Conservation (phyloP, 1,284 basidiomycete genomes). For the Ustilago trichophora region DNA sequence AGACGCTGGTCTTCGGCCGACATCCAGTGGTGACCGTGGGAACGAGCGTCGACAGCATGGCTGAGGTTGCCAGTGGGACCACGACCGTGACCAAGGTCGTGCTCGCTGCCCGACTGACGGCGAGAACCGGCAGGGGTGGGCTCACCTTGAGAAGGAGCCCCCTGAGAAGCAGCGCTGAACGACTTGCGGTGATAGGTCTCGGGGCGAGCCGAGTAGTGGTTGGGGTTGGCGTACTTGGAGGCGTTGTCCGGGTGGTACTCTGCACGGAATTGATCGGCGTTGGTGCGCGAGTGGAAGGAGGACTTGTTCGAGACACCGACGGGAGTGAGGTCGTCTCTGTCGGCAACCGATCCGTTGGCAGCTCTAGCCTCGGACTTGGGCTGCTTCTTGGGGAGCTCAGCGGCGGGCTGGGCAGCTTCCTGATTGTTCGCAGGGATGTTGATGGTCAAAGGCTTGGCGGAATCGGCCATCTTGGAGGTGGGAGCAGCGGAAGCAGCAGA, state of each 20-base stretch:
- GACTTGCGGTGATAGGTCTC: slow-evolving; percentile 58
- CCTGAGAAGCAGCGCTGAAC: slow-evolving; percentile 23
- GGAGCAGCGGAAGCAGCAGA: background rate
- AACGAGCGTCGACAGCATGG: slow-evolving; percentile 37
- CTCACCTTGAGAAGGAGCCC: slow-evolving; percentile 27
- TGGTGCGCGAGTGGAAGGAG: slow-evolving; percentile 58
- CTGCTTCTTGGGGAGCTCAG: slow-evolving; percentile 48
- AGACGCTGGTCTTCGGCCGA: slow-evolving; percentile 67
- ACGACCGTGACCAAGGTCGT: slow-evolving; percentile 45
- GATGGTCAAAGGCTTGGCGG: slow-evolving; percentile 35
- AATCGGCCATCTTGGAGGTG: slow-evolving; percentile 15
- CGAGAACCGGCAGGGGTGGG: slow-evolving; percentile 31
- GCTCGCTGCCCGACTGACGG: slow-evolving; percentile 29
- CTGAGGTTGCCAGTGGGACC: slow-evolving; percentile 46
- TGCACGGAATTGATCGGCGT: slow-evolving; percentile 34
- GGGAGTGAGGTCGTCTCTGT: slow-evolving; percentile 31
- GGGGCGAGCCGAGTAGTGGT: slow-evolving; percentile 58
- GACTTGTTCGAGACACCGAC: slow-evolving; percentile 25
- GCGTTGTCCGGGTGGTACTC: slow-evolving; percentile 52
- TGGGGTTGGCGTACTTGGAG: slow-evolving; percentile 53
- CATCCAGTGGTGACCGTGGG: slow-evolving; percentile 44
- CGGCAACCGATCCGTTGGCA: slow-evolving; percentile 5
- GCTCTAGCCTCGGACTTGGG: slow-evolving; percentile 22
- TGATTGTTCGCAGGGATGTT: slow-evolving; percentile 36
- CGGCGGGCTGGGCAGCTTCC: slow-evolving; percentile 3